Base-by-base conservation (phyloP, 2,329 filamentous ascomycete genomes). In the Fusarium ramigenum region DNA sequence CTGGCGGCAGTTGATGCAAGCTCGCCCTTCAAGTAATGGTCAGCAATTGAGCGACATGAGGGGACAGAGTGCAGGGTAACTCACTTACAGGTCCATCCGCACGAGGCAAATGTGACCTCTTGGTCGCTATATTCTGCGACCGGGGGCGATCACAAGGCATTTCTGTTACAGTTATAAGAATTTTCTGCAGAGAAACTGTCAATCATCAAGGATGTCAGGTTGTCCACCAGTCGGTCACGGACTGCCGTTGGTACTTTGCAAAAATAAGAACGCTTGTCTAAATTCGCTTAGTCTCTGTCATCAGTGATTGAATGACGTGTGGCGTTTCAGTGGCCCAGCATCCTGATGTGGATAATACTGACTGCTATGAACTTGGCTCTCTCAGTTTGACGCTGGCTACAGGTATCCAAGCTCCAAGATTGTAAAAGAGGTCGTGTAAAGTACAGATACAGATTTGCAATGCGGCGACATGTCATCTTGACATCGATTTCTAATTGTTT, bases 1-100 rank as follows among this genome's bases (percentile, higher is more conserved):
- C 11, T 42, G 62, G 0, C 52, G 64, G 19, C 64, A 67, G 14
- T 67, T 60, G 18, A 60, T 9, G 4, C 64, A 67, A 21, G 52
- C 64, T 4, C 64, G 64, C 34, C 44, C 64, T 67, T 9, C 2
- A 3, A 11, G 1, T 0, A 4, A 11, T 1, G 3, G 5, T 8
- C 5, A 28, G 18, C 2, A 3, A 15, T 34, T 8, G 8, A 5
- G 2, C 11, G 1, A 14, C 1, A 9, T 25, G 5, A 15, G 28
- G 4, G 3, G 8, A 25, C 1, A 0, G 5, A 16, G 5, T 23
- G 4, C 14, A 10, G 8, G 23, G 32, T 4, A 16, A 46, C 64
- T 10, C 19, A 67, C 64, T 60, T 0, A 21, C 10, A 30, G 39
- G 39, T 7, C 34, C 21, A 23, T 39, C 37, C 1, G 25, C 19